Evolutionary conservation across 2,329 filamentous ascomycete genomes (phyloP).

Genomic region (Fusarium stilboides): DNA sequence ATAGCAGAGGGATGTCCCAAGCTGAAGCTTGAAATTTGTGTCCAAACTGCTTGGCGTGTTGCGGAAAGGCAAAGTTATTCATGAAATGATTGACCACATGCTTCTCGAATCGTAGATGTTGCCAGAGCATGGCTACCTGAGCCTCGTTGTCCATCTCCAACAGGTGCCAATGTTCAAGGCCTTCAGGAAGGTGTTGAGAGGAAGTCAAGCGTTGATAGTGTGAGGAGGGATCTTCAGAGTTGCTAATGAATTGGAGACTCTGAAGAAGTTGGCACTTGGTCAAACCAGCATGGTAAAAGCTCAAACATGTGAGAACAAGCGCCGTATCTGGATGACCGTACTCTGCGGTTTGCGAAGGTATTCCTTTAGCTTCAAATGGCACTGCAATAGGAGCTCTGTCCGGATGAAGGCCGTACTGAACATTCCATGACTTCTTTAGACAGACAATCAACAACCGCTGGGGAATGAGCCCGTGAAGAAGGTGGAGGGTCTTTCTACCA

Average conservation of each 20-base stretch:
- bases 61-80: constrained; percentile 75
- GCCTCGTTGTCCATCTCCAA: constrained; percentile 72
- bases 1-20: constrained; percentile 74
- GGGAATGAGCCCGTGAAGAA: constrained; percentile 74
- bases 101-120: constrained; percentile 60
- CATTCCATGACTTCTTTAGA: constrained; percentile 76
- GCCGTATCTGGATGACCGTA: constrained; percentile 78
- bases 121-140: constrained; percentile 67
- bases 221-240: constrained; percentile 68
- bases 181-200: constrained; percentile 61
- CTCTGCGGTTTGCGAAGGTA: constrained; percentile 73
- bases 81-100: constrained; percentile 63
- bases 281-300: constrained; percentile 76
- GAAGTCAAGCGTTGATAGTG: constrained; percentile 68
- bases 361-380: constrained; percentile 76
- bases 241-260: constrained; percentile 65
- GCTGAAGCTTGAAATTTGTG: constrained; percentile 75
- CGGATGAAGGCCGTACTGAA: constrained; percentile 73
- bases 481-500: constrained; percentile 56
- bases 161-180: constrained; percentile 66
- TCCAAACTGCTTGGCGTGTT: constrained; percentile 75
- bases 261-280: constrained; percentile 63
- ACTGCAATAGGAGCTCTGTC: constrained; percentile 73
- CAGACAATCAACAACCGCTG: constrained; percentile 71
- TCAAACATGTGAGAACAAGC: constrained; percentile 75